Base-by-base conservation (phyloP, 768 basidiomycete genomes). In the Trametes maxima region DNA sequence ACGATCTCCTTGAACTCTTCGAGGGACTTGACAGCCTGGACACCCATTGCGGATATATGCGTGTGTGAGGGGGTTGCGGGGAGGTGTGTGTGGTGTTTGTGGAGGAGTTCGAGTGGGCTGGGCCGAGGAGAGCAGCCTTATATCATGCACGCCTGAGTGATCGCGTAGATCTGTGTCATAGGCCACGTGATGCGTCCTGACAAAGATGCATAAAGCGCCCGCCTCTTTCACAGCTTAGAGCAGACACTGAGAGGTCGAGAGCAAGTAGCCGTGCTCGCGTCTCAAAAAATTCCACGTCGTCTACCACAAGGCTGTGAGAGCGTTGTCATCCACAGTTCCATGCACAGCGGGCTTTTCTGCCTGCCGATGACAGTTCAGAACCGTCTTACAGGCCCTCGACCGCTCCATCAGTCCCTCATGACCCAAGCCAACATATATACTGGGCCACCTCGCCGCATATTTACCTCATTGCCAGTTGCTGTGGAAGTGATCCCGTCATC, bases 1-100 rank as follows among this genome's bases (percentile, higher is more conserved):
- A 85, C 85, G 55, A 80, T 73, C 14, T 73, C 37, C 39, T 74
- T 48, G 65, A 70, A 70, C 60, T 70, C 59, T 14, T 53, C 50
- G 61, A 71, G 54, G 56, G 54, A 54, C 53, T 13, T 59, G 54
- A 71, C 28, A 35, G 51, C 45, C 12, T 40, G 62, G 62, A 70
- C 69, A 47, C 57, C 35, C 67, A 68, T 68, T 55, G 24, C 44
- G 57, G 45, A 49, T 43, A 25, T 25, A 47, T 53, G 21, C 16
- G 33, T 44, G 42, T 28, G 43, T 45, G 56, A 43, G 21, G 25
- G 24, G 24, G 51, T 33, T 24, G 54, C 22, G 17, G 21, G 36
- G 43, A 8, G 44, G 35, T 8, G 40, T 43, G 12, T 24, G 50
- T 57, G 17, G 35, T 14, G 33, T 25, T 3, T 21, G 22, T 39